Evolutionary conservation across 2,329 filamentous ascomycete genomes (phyloP), one percentile per base, ranked within the genome.

Genomic region (Hypoxylon sp.): DNA sequence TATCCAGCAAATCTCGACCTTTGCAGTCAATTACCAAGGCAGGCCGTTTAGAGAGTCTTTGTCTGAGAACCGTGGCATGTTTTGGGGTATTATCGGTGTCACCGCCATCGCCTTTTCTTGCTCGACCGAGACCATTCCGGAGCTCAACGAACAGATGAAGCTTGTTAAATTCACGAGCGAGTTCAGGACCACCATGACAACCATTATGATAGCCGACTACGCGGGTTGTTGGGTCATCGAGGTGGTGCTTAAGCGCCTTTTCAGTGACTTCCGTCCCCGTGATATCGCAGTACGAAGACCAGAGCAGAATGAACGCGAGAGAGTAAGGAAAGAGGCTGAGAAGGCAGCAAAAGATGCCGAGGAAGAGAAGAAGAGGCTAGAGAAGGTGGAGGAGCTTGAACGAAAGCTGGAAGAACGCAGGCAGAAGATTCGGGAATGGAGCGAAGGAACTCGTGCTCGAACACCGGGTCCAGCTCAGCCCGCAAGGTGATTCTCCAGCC

Each of bases 11-110:
- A 97, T 99, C 78, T 98, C 94, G 24, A 99, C 96, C 2, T 99
- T 99, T 77, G 94, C 96, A 68, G 97, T 99, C 85, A 99, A 99
- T 85, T 99, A 99, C 85, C 96, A 99, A 82, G 96, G 96, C 65
- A 92, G 96, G 9, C 96, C 96, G 11, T 99, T 99, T 91, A 93
- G 96, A 67, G 96, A 99, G 83, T 92, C 92, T 22, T 94, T 99
- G 72, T 91, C 92, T 4, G 96, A 98, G 83, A 99, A 99, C 85
- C 92, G 90, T 80, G 94, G 93, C 79, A 99, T 99, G 96, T 99
- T 96, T 84, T 99, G 92, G 86, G 96, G 96, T 66, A 94, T 99
- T 62, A 84, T 99, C 44, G 92, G 92, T 71, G 95, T 98, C 14
- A 93, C 94, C 0, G 94, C 86, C 46, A 92, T 99, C 31, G 95